A percentile compares a stretch with the other conserved stretches of the same genome.
These are phyloP conservation scores for Aaosphaeria pasadenensis DNA, from an alignment of 2,329 filamentous ascomycete species.

Conservation along the genomic window DNA sequence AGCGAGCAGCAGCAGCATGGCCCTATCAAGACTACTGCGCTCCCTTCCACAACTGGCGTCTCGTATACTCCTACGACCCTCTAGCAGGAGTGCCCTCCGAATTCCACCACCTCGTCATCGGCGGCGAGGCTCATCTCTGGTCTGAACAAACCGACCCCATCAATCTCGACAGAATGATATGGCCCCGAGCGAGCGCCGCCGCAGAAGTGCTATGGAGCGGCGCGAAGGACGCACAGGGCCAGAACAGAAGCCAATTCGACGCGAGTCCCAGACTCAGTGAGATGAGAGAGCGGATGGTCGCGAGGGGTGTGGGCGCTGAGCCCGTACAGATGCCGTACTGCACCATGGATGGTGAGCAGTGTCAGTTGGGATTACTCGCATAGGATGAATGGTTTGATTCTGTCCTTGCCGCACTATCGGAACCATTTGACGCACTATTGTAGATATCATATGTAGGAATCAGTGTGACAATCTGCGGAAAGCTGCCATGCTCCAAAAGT, in stretches of 20 bases:
- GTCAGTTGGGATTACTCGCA: slow-evolving; percentile 31
- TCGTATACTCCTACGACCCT: slow-evolving; percentile 79
- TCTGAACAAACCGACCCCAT: slow-evolving; percentile 71
- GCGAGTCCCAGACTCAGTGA: slow-evolving; percentile 69
- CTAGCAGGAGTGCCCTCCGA: slow-evolving; percentile 61
- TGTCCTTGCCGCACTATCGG: too few species aligned
- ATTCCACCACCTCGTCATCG: slow-evolving; percentile 66
- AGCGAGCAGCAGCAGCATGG: slow-evolving; percentile 52
- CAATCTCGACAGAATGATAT: slow-evolving; percentile 73
- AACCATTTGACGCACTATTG: too few species aligned
- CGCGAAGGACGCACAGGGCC: slow-evolving; percentile 59
- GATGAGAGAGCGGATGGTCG: slow-evolving; percentile 73
- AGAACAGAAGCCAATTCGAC: slow-evolving; percentile 68
- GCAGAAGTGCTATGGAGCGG: slow-evolving; percentile 82
- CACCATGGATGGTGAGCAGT: slow-evolving; percentile 57
- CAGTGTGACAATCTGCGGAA: too few species aligned
- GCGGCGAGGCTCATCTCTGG: slow-evolving; percentile 82
- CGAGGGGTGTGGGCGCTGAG: slow-evolving; percentile 61
- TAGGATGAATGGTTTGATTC: not conserved
- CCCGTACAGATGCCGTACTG: slow-evolving; percentile 73
- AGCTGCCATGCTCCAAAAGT: too few species aligned
- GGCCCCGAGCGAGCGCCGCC: slow-evolving; percentile 72
- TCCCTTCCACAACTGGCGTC: slow-evolving; percentile 76
- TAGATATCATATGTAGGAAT: too few species aligned
- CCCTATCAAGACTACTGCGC: slow-evolving; percentile 80